Evolutionary conservation across 768 basidiomycete species (phyloP), one percentile per base, ranked within the genome.

Genomic region (Mrakia blollopis): DNA sequence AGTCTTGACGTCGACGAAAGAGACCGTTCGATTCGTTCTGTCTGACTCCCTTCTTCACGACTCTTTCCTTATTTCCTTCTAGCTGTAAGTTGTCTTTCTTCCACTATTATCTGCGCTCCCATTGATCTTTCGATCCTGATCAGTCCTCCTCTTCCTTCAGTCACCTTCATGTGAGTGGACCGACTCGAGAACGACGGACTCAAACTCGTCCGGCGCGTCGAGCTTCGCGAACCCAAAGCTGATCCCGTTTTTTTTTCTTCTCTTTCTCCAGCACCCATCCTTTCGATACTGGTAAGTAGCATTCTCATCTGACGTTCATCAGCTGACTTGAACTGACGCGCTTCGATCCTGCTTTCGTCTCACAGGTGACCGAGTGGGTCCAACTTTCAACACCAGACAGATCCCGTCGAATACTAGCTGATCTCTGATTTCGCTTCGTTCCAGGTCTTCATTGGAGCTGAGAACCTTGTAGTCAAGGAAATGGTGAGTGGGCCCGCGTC

Each of bases 391-490:
- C 57, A 6, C 14, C 28, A 0, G 44, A 44, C 44, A 6, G 7
- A 1, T 18, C 32, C 11, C 16, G 3, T 68, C 39, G 37, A n/a
- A 25, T 2, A 18, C 65, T 2, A 37, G 3, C 35, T 68, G 37
- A 68, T 23, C 63, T 18, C 23, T n/a, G n/a, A n/a, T n/a, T n/a
- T n/a, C n/a, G n/a, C 37, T 25, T 68, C 16, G 0, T 68, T 14
- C 83, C 87, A 92, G n/a, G 89, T 89, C 79, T 89, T 92, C 80
- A 89, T 92, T 78, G 90, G 89, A 78, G 81, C 88, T 88, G 77
- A 78, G 63, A 78, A 78, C 57, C 44, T 78, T 23, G 69, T 91
- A 39, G 92, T 92, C 41, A 92, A 91, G 83, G 90, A 89, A 84
- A 91, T 92, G 69, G 63, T 35, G 16, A 41, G n/a, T 35, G 25